Conservation (phyloP, 2,329 filamentous ascomycete species). For the Canariomyces notabilis region DNA sequence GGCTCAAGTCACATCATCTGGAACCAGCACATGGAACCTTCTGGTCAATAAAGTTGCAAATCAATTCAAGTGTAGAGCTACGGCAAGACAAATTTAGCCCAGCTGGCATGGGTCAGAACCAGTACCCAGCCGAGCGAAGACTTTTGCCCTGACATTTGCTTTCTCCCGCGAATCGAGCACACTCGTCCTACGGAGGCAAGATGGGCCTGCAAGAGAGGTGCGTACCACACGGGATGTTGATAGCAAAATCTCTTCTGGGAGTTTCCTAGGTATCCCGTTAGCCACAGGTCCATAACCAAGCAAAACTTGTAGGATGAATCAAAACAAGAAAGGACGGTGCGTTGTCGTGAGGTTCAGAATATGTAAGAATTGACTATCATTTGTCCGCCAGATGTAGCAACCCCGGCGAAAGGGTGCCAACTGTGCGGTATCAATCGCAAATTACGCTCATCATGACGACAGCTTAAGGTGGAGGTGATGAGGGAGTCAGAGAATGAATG, state of each 20-base stretch:
- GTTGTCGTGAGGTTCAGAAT: slow-evolving; percentile 59
- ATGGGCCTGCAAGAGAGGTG: slow-evolving; percentile 10
- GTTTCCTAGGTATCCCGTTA: slow-evolving; percentile 1
- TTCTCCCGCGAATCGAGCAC: slow-evolving; percentile 16
- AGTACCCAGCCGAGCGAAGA: slow-evolving; percentile 14
- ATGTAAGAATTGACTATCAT: slow-evolving; percentile 95
- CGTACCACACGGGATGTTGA: slow-evolving; percentile 15
- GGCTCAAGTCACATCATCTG: not conserved
- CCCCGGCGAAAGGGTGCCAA: slow-evolving; percentile 77
- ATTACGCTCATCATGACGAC: slow-evolving; percentile 75
- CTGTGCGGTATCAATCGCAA: slow-evolving; percentile 80
- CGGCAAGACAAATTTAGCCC: slow-evolving; percentile 7
- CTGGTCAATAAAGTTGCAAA: not conserved
- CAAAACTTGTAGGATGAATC: not conserved
- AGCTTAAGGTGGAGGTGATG: not conserved
- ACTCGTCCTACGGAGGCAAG: slow-evolving; percentile 8
- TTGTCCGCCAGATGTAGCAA: slow-evolving; percentile 63
- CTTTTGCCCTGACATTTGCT: slow-evolving; percentile 10
- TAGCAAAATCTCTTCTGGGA: not conserved
- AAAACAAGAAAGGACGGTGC: not conserved
- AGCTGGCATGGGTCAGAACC: not conserved
- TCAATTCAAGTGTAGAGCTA: slow-evolving; percentile 8
- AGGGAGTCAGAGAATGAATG: not conserved
- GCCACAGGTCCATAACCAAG: not conserved
- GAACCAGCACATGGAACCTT: not conserved